Conservation (phyloP, 2,329 filamentous ascomycete genomes). For the Pleoardoris graminearum region DNA sequence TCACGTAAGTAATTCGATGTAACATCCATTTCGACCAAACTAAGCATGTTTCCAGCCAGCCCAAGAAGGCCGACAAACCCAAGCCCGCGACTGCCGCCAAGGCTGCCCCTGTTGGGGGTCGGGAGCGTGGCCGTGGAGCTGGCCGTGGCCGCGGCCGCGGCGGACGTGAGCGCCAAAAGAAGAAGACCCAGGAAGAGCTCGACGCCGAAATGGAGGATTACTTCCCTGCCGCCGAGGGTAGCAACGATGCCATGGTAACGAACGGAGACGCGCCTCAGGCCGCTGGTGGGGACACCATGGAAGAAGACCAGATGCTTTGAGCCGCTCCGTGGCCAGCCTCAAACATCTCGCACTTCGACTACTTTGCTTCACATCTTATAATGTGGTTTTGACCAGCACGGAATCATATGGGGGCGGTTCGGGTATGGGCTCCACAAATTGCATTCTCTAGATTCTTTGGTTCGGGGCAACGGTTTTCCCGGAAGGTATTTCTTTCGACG, state of each 20-base stretch:
- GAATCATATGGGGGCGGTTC: constrained; percentile 4
- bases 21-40: background rate
- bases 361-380: constrained; percentile 12
- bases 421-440: constrained; percentile 8
- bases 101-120: constrained; percentile 54
- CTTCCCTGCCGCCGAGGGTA: constrained; percentile 62
- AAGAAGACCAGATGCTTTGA: constrained; percentile 48
- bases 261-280: constrained; percentile 52
- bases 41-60: constrained; percentile 54
- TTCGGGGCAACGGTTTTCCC: background rate
- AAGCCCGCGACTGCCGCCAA: constrained; percentile 81
- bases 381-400: constrained; percentile 16
- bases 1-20: constrained; percentile 62
- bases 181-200: constrained; percentile 96
- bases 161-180: constrained; percentile 62
- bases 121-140: constrained; percentile 49
- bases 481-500: constrained; percentile 3
- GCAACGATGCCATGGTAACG: constrained; percentile 49
- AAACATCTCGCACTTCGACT: constrained; percentile 4
- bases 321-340: background rate
- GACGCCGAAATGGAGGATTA: constrained; percentile 99
- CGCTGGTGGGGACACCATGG: constrained; percentile 44
- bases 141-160: constrained; percentile 53
- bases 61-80: constrained; percentile 56
- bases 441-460: constrained; percentile 15